Evolutionary conservation across 305 asterid species (phyloP).

Genomic region (Nicotiana rustica): DNA sequence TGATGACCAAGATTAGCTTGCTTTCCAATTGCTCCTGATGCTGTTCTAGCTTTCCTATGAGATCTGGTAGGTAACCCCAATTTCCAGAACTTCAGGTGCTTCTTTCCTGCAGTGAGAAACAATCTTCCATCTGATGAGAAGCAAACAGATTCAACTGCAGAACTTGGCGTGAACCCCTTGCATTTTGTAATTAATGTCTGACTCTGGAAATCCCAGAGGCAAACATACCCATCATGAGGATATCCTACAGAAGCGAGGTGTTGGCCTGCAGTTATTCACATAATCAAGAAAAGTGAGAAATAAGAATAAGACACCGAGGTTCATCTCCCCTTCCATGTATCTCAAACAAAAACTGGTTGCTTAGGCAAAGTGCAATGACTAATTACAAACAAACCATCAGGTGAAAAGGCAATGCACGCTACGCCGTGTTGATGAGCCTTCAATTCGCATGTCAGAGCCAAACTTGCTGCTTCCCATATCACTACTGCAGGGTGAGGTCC

Average conservation of each 20-base stretch:
- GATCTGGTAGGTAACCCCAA: constrained; percentile 56
- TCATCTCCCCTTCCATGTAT: constrained; percentile 19
- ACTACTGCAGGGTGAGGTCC: constrained; percentile 66
- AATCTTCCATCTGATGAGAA: constrained; percentile 61
- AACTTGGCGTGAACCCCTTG: constrained; percentile 56
- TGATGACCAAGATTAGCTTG: constrained; percentile 51
- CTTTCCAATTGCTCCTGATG: constrained; percentile 51
- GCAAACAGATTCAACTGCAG: constrained; percentile 54
- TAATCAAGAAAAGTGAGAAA: constrained; percentile 28
- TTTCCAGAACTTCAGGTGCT: constrained; percentile 67
- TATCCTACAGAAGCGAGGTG: constrained; percentile 65
- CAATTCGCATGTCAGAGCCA: constrained; percentile 53
- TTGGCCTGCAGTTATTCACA: constrained; percentile 49
- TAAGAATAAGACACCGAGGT: constrained; percentile 15
- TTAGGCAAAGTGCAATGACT: constrained; percentile 32
- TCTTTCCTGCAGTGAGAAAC: constrained; percentile 61
- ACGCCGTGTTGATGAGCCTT: constrained; percentile 68
- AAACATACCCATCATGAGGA: constrained; percentile 64
- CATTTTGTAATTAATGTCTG: constrained; percentile 56
- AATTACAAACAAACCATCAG: constrained; percentile 61
- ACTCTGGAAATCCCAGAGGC: constrained; percentile 66
- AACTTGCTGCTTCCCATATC: constrained; percentile 61
- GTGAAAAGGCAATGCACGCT: constrained; percentile 68
- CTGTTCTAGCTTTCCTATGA: constrained; percentile 49
- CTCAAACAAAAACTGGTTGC: constrained; percentile 1